Evolutionary conservation across 140 eudicot species (phyloP), one percentile per base, ranked within the genome.

Genomic region (Flaveria floridana): DNA sequence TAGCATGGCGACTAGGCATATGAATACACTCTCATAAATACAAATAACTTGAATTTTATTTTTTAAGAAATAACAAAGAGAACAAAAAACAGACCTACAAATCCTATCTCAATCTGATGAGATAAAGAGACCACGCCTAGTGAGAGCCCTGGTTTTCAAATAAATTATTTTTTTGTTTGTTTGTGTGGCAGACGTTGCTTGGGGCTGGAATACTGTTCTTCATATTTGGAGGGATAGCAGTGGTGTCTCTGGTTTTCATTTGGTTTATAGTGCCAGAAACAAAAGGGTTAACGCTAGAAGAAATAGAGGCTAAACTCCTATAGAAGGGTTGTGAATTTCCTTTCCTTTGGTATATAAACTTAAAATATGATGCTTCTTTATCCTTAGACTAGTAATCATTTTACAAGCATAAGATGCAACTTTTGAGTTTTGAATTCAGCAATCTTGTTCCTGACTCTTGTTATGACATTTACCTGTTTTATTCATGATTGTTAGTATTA

Each of bases 251-350:
- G n/a, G 69, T 88, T 59, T 94, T 90, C 90, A 90, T 94, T 48
- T 87, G 50, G 85, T 86, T 85, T 58, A 72, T 85, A 4, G 71
- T 94, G 71, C 99, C 99, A 3, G 99, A 94, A 83, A 94, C 99
- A 16, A 94, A 94, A 70, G 99, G 99, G 67, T 87, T 94, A 34
- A 90, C 94, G n/a, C 62, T 94, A 46, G 99, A 94, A 82, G 99
- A 94, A 74, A 94, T 94, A 3, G 99, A 94, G 84, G 92, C 97
- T 55, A 94, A 88, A 81, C 83, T 83, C 48, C 77, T 94, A 20
- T 93, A 86, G 83, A 76, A 68, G 56, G 4, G 20, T 25, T 61
- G 79, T 53, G 62, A 59, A 76, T 78, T 70, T 14, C 41, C 15
- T 12, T 42, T 47, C 41, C 14, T 16, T 23, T 47, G 47, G 51